Evolutionary conservation across 768 basidiomycete genomes (phyloP).

Genomic region (Rhodosporidiobolus odoratus): DNA sequence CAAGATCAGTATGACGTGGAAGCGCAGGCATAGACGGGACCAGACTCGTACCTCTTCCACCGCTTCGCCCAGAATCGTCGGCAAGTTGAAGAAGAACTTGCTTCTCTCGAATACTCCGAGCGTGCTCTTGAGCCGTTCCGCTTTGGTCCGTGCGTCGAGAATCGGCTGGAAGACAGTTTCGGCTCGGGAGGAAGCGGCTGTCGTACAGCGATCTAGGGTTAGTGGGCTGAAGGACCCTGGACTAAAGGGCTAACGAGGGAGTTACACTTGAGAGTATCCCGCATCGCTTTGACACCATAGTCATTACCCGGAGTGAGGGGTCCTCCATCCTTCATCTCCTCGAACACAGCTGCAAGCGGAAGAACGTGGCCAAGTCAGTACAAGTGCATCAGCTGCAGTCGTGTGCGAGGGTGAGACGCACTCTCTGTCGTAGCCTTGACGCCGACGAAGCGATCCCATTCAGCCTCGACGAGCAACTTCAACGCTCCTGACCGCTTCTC

Average conservation of each 20-base stretch:
- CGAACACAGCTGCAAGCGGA: conserved; percentile 63
- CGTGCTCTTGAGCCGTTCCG: conserved; percentile 83
- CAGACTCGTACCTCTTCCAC: conserved; percentile 68
- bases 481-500: conserved; percentile 92
- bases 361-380: neutral
- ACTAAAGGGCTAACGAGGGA: conserved; percentile 46
- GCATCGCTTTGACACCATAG: conserved; percentile 72
- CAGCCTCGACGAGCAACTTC: conserved; percentile 88
- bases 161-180: conserved; percentile 94
- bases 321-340: conserved; percentile 81
- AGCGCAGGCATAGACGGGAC: neutral
- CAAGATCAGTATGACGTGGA: neutral
- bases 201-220: neutral
- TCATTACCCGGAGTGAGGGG: conserved; percentile 70
- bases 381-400: neutral
- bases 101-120: conserved; percentile 92
- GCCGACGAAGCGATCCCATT: conserved; percentile 94
- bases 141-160: conserved; percentile 89
- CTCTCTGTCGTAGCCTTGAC: conserved; percentile 97
- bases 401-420: conserved; percentile 46
- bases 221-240: neutral
- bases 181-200: conserved; percentile 86
- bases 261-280: conserved; percentile 71
- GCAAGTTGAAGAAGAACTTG: conserved; percentile 98
- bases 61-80: conserved; percentile 76